phyloP scores from a whole-genome alignment of 495 filamentous ascomycete genomes.

The Neurospora sp. region DNA sequence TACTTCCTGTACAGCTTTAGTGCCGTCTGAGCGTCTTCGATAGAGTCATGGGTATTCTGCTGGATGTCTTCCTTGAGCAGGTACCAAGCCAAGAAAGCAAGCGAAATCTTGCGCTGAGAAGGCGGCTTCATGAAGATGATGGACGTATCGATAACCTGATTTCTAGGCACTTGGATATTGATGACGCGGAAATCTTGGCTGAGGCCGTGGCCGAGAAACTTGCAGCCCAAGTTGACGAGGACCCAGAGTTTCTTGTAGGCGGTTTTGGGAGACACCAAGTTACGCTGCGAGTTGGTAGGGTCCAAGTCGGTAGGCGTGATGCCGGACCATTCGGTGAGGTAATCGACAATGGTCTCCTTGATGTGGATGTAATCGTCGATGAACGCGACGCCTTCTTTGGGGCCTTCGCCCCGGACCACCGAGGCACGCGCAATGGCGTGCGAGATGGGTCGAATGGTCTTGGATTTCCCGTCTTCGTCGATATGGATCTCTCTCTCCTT shows the following conservation, averaged over 20 bases:
- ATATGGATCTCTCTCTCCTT: slow-evolving; percentile 87
- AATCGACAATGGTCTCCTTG: slow-evolving; percentile 87
- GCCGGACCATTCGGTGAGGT: slow-evolving; percentile 86
- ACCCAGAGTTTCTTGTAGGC: slow-evolving; percentile 99
- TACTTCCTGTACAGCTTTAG: slow-evolving; percentile 85
- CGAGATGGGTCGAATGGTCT: slow-evolving; percentile 75
- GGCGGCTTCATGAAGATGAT: slow-evolving; percentile 70
- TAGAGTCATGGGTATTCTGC: slow-evolving; percentile 77
- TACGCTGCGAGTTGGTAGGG: slow-evolving; percentile 58
- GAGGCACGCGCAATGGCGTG: slow-evolving; percentile 82
- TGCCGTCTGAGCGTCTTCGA: slow-evolving; percentile 87
- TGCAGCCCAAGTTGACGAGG: slow-evolving; percentile 83
- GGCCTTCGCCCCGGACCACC: slow-evolving; percentile 68
- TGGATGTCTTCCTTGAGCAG: slow-evolving; percentile 90
- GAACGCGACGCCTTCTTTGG: slow-evolving; percentile 70
- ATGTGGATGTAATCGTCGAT: slow-evolving; percentile 96
- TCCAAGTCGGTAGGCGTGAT: slow-evolving; percentile 81
- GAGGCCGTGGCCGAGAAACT: slow-evolving; percentile 89
- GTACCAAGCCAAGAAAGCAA: slow-evolving; percentile 80
- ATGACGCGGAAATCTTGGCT: slow-evolving; percentile 93
- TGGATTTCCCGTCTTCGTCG: slow-evolving; percentile 78
- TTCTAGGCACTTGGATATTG: slow-evolving; percentile 89
- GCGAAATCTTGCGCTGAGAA: slow-evolving; percentile 63
- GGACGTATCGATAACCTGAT: slow-evolving; percentile 87
- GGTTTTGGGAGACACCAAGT: slow-evolving; percentile 74